Evolutionary conservation across 164 flowering plant species (phyloP).

Genomic region (Liriodendron chinense): DNA sequence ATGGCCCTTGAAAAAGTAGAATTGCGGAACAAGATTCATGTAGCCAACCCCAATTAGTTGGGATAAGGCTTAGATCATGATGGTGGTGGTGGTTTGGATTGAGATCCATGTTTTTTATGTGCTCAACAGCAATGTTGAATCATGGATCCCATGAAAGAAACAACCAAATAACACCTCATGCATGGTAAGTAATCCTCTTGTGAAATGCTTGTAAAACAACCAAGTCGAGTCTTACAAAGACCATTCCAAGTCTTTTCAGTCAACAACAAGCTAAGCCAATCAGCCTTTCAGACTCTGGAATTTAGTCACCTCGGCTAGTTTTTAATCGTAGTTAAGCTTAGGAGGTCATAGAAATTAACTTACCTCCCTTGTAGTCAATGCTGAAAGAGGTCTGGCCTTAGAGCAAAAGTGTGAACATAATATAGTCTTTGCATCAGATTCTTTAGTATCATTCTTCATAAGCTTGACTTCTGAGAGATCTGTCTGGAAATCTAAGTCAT

Average conservation of each 20-base stretch:
- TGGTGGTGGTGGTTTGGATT: too few relatives aligned
- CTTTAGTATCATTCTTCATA: conserved; percentile 23
- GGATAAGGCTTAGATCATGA: too few relatives aligned
- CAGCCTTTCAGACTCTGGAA: not conserved
- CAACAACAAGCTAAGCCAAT: not conserved
- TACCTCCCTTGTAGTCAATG: conserved; percentile 48
- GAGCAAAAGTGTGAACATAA: conserved; percentile 55
- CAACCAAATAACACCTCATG: not conserved
- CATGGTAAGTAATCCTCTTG: not conserved
- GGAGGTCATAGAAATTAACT: not conserved
- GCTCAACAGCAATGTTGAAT: not conserved
- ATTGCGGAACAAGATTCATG: too few relatives aligned
- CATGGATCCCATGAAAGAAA: not conserved
- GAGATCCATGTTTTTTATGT: too few relatives aligned
- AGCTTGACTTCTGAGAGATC: conserved; percentile 32
- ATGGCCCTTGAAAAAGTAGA: too few relatives aligned
- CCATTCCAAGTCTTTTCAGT: too few relatives aligned
- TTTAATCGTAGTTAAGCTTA: too few relatives aligned
- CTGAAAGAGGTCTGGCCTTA: conserved; percentile 25
- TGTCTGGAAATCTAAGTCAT: conserved; percentile 39
- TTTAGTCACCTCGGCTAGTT: not conserved
- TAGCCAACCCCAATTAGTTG: too few relatives aligned
- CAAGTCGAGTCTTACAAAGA: not conserved
- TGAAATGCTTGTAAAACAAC: not conserved
- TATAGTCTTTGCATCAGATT: conserved; percentile 23